These are phyloP conservation scores for Kuraishia piskuri DNA, from an alignment of 805 yeast genomes.

Conservation along the genomic window DNA sequence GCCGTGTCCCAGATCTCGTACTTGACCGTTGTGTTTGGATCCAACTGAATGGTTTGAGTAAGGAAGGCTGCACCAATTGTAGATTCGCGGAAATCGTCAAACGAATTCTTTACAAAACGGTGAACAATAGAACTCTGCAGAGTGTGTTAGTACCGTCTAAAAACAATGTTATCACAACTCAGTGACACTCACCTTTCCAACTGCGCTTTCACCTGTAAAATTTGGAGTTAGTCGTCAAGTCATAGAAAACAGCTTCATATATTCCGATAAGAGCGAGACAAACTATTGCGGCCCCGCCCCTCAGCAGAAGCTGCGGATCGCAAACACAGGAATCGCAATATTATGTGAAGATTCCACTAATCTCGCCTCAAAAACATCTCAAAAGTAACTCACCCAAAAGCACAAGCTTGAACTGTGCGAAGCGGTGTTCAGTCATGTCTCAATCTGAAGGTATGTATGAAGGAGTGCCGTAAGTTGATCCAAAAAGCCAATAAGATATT, in stretches of 20 bases:
- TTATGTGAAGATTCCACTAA: neutral
- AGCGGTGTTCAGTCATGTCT: slow-evolving; percentile 16
- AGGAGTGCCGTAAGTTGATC: neutral
- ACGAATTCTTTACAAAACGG: slow-evolving; percentile 64
- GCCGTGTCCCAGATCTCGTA: slow-evolving; percentile 86
- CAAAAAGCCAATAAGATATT: neutral
- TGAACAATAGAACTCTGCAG: slow-evolving; percentile 48
- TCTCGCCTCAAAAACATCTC: neutral
- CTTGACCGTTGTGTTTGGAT: slow-evolving; percentile 46
- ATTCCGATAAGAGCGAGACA: neutral
- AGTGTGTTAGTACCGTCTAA: slow-evolving; percentile 1
- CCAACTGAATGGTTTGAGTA: slow-evolving; percentile 57
- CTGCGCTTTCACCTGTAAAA: slow-evolving; percentile 53
- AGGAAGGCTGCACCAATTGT: slow-evolving; percentile 83
- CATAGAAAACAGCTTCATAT: neutral
- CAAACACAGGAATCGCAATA: no score
- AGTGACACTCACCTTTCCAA: slow-evolving; percentile 36
- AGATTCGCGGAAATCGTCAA: slow-evolving; percentile 66
- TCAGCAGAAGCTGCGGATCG: no score
- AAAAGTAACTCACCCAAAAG: slow-evolving; percentile 27
- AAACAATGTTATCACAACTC: neutral
- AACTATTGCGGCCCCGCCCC: no score
- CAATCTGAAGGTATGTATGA: neutral
- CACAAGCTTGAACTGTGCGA: slow-evolving; percentile 53
- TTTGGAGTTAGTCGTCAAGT: neutral